Evolutionary conservation across 768 basidiomycete species (phyloP), one percentile per base, ranked within the genome.

Genomic region (Tylopilus vinaceipallidus): DNA sequence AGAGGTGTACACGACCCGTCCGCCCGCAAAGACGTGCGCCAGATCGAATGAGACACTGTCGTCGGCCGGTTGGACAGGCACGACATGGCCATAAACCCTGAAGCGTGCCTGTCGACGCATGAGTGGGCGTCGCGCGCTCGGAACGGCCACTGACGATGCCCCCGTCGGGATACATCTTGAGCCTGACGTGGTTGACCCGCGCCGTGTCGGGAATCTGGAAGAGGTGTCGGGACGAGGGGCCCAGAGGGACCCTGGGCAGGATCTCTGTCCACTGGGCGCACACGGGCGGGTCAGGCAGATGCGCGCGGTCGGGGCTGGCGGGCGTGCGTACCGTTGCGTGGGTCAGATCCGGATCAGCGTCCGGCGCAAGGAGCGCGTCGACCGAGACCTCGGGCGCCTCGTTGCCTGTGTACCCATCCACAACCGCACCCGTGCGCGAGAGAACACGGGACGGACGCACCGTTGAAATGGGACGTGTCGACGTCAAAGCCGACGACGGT

Each of bases 111-210:
- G 55, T 26, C 38, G 9, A 37, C 14, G 10, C 34, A n/a, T n/a
- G n/a, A n/a, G 33, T 64, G 47, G 45, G 26, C 4, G 43, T 45
- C 38, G 40, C 6, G 19, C 6, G 8, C 22, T 38, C 19, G n/a
- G 13, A 33, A 30, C 1, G n/a, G 33, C 19, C 44, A 22, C 42
- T 72, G 63, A 93, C 94, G 64, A 98, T 93, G 3, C 97, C 97
- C 34, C 97, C 97, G 61, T 99, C 97, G 3, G 97, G 97, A 70
- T 93, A 92, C 82, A 95, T 94, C 57, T 87, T 84, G 20, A 99
- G 81, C 69, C 91, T 97, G 50, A 99, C 84, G 67, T 87, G 88
- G 54, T 86, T 95, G 49, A 79, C 75, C 12, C 69, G 62, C 2
- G 64, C 48, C 1, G 81, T 80, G 12, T 73, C 63, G 14, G 82